Base-by-base conservation (phyloP, 805 yeast species). In the Naumovozyma dairenensis region DNA sequence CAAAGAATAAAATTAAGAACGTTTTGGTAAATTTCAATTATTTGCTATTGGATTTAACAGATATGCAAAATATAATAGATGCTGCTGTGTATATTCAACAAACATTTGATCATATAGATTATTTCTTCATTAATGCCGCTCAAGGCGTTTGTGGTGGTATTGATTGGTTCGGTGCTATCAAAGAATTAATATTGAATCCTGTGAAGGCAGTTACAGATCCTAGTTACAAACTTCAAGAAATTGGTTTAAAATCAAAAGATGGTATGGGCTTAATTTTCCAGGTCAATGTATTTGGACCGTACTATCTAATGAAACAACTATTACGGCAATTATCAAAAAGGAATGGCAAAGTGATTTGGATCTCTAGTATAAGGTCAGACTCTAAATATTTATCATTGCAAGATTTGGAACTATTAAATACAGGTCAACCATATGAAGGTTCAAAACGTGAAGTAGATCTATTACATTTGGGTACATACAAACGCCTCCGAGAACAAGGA, bases 211-310 rank as follows among this genome's bases (percentile, higher is more conserved):
- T 80, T 15, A 89, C 97, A 0, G 75, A 71, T 39, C 96, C 96
- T 5, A 73, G 76, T 3, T 87, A 81, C 61, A 85, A 87, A 58
- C 68, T 80, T 28, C 97, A 92, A 63, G 66, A 71, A 36, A 67
- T 72, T 10, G 96, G 96, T 3, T 75, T 77, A 19, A 74, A 69
- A 49, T 73, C 94, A 1, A 55, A 51, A 16, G 98, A 92, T 57
- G 86, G 74, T 0, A 46, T 89, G 65, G 96, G 97, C 2, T 63
- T 80, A 20, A 82, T 85, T 4, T 92, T 89, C 63, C 94, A 92
- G 59, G 93, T 92, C 5, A 92, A 92, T 53, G 94, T 87, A 16
- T 84, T 92, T 59, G 94, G 94, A 0, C 96, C 97, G 2, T 86
- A 82, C 62, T 92, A 77, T 55, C 62, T 92, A 35, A 67, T 87